Percentiles rank a stretch among this genome's conserved stretches.
phyloP scores from a whole-genome alignment of 163 green algal genomes.

The Scenedesmus sp. region DNA sequence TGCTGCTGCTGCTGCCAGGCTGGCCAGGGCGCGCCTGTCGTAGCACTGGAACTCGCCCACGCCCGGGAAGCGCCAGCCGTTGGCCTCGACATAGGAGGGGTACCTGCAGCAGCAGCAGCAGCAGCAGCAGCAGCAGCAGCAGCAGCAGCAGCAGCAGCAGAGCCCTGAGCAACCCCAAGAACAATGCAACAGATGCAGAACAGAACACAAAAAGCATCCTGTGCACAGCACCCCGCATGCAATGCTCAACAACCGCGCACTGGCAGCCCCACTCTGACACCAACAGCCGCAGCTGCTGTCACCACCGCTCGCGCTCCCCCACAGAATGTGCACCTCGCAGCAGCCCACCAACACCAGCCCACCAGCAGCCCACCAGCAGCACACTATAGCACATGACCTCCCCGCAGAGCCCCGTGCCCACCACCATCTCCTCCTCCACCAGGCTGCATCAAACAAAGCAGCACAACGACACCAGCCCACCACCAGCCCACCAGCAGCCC shows the following conservation, averaged over 20 bases:
- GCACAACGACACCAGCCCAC: too few relatives aligned
- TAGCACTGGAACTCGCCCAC: conserved; percentile 99
- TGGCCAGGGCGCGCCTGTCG: conserved; percentile 88
- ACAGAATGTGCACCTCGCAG: too few relatives aligned
- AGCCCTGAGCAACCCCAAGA: neutral
- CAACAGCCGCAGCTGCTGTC: neutral
- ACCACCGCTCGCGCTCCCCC: too few relatives aligned
- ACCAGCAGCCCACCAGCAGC: neutral
- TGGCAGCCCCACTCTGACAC: too few relatives aligned
- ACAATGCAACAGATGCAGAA: neutral
- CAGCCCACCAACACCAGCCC: too few relatives aligned
- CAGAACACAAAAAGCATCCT: neutral
- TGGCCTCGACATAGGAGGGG: conserved; percentile 93
- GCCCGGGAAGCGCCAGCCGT: conserved; percentile 97
- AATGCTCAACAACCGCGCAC: too few relatives aligned
- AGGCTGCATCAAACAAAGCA: conserved; percentile 40
- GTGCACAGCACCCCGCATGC: neutral
- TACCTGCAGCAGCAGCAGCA: conserved; percentile 68
- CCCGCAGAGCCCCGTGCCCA: conserved; percentile 92
- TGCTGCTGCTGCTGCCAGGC: conserved; percentile 73
- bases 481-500: neutral
- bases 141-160: neutral
- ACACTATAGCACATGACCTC: conserved; percentile 78
- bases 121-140: neutral
- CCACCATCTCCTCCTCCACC: conserved; percentile 89